These are phyloP conservation scores for Saturnispora silvae DNA, from an alignment of 805 yeast genomes.

Conservation along the genomic window DNA sequence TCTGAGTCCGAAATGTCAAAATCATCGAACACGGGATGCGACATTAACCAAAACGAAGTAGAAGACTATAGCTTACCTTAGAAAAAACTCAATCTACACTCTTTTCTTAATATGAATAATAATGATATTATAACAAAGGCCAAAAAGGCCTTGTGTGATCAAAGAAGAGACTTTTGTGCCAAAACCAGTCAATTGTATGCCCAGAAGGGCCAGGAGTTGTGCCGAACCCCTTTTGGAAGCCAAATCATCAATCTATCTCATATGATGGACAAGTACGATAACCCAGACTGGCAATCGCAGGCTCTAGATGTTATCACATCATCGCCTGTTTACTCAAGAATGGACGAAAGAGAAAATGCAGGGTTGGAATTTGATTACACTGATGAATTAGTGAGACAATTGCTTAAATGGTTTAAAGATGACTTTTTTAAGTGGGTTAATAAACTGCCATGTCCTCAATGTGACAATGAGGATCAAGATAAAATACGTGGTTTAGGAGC, in stretches of 20 bases:
- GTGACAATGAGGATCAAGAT: constrained; percentile 33
- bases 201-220: not conserved
- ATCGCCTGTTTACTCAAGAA: constrained; percentile 46
- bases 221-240: not conserved
- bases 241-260: constrained; percentile 1
- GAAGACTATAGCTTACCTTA: not conserved
- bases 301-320: constrained; percentile 61
- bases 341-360: constrained; percentile 19
- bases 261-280: constrained; percentile 3
- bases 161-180: not conserved
- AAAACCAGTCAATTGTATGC: not conserved
- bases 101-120: not conserved
- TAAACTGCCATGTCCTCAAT: constrained; percentile 47
- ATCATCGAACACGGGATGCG: not conserved
- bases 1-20: not conserved
- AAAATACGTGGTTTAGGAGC: constrained; percentile 31
- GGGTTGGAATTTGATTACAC: constrained; percentile 30
- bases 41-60: not conserved
- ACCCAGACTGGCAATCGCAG: constrained; percentile 28
- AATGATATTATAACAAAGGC: not conserved
- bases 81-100: too few relatives aligned
- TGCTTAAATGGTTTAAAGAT: constrained; percentile 61
- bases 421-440: constrained; percentile 81
- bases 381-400: constrained; percentile 48
- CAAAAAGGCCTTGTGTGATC: not conserved